Conservation (phyloP, 345 rosid genomes). For the Camelina laxa region DNA sequence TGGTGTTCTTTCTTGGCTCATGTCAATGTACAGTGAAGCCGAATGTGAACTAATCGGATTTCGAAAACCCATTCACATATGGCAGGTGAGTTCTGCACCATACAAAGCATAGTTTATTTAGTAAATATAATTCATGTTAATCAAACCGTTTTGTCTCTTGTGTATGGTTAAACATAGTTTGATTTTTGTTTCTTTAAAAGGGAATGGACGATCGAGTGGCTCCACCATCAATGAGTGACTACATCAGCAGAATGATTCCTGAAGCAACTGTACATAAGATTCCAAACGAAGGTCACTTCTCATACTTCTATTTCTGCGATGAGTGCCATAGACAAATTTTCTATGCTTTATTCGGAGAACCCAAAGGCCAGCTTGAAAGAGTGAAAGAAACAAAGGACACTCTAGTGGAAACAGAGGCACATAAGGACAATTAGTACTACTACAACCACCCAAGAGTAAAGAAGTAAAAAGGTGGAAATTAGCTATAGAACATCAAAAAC, state of each 20-base stretch:
- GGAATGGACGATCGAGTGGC: slow-evolving; percentile 82
- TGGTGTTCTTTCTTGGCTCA: slow-evolving; percentile 81
- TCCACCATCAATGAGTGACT: slow-evolving; percentile 70
- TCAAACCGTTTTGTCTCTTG: not conserved
- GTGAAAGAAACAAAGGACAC: slow-evolving; percentile 24
- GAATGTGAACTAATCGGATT: slow-evolving; percentile 79
- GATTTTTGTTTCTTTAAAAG: slow-evolving; percentile 42
- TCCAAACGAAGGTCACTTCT: slow-evolving; percentile 83
- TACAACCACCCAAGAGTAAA: slow-evolving; percentile 34
- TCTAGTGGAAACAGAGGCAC: slow-evolving; percentile 26
- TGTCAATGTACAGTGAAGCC: slow-evolving; percentile 69
- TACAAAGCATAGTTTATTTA: not conserved
- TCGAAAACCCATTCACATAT: slow-evolving; percentile 79
- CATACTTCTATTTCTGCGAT: slow-evolving; percentile 77
- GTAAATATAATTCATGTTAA: not conserved
- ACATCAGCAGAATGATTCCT: slow-evolving; percentile 73
- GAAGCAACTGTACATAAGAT: slow-evolving; percentile 65
- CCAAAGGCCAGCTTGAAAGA: slow-evolving; percentile 64
- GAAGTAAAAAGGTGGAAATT: slow-evolving; percentile 20
- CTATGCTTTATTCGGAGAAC: slow-evolving; percentile 68
- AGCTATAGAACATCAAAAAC: slow-evolving; percentile 19
- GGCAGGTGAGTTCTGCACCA: slow-evolving; percentile 70
- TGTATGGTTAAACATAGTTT: slow-evolving; percentile 10
- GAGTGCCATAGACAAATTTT: slow-evolving; percentile 79
- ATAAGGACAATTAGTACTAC: slow-evolving; percentile 11